Base-by-base conservation (phyloP, 2,329 filamentous ascomycete species). In the Trematosphaeria pertusa region DNA sequence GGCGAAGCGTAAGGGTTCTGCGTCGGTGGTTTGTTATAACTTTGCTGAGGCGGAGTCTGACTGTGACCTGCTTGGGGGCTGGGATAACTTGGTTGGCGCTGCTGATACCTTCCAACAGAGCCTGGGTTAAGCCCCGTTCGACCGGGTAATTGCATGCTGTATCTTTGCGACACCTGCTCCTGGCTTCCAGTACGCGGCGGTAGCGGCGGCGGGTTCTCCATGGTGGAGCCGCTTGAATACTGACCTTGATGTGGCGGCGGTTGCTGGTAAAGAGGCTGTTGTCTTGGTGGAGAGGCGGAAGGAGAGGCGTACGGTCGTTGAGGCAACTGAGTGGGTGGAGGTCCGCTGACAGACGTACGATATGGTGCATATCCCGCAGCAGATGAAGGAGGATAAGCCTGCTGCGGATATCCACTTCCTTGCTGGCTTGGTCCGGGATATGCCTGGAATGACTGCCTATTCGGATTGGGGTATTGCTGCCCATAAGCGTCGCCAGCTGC, bases 51-150 rank as follows among this genome's bases (percentile, higher is more conserved):
- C 14, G 12, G 22, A 8, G 37, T 5, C 19, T 30, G 14, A 19
- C 35, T 4, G n/a, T 21, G 31, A 5, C 15, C 14, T 6, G 17
- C 45, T 3, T 30, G 24, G 3, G 48, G 14, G 14, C 39, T 21
- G n/a, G n/a, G n/a, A n/a, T n/a, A n/a, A n/a, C n/a, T n/a, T n/a
- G n/a, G n/a, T 18, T 57, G 51, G 8, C 44, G 52, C 30, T 58
- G 44, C 17, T 56, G 56, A 18, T 54, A 51, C 5, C 50, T 32
- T 21, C 46, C 47, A 9, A 35, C 15, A 1, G 41, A 7, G 19
- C 52, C 53, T 21, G 47, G 10, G 12, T 49, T 56, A 4, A 46
- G 28, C 18, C 45, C 15, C 7, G 54, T 38, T 28, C 30, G 43
- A 3, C 43, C 35, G 19, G 46, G 19, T 24, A 43, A 38, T 30